Base-by-base conservation (phyloP, 805 yeast species). In the Myxozyma kluyveri region DNA sequence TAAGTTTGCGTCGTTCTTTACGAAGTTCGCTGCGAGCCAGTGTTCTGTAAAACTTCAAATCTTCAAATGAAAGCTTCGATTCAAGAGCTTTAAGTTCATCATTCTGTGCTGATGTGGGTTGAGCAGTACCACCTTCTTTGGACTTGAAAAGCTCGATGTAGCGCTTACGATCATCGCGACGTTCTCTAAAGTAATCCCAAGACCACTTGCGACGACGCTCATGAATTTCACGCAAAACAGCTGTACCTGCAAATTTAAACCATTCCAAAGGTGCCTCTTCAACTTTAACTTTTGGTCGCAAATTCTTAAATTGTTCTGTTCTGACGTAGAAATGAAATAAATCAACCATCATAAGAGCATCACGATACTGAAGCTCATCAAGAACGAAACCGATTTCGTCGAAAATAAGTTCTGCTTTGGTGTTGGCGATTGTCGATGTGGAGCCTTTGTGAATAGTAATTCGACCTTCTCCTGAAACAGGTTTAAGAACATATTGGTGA, bases 401-500 rank as follows among this genome's bases (percentile, higher is more conserved):
- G 67, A 90, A 93, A 56, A 83, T 79, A 47, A 93, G 71, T 54
- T 87, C 86, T 0, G 89, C 79, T 36, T 80, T 77, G 19, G 88
- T 75, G 65, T 87, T 93, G 4, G 93, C 93, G 44, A 70, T 61
- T 33, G 69, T 69, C 0, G 72, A 66, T 41, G 80, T 84, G 0
- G 91, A 82, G 1, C 93, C 76, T 65, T 93, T 93, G 69, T 87
- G 87, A 14, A 93, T 71, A 0, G 89, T 83, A 31, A 95, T 69
- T 62, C 83, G 84, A 33, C 98, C 98, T 38, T 76, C 73, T 23
- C 98, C 98, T 7, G 88, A 81, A 1, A 93, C 96, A 0, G 99
- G 99, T 50, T 83, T 79, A 53, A 93, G 69, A 6, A 93, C 71
- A 50, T 70, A 71, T 51, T 72, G 69, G 27, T 62, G 54, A 4